Evolutionary conservation across 2,329 filamentous ascomycete species (phyloP), one percentile per base, ranked within the genome.

Genomic region (Alternaria arborescens): DNA sequence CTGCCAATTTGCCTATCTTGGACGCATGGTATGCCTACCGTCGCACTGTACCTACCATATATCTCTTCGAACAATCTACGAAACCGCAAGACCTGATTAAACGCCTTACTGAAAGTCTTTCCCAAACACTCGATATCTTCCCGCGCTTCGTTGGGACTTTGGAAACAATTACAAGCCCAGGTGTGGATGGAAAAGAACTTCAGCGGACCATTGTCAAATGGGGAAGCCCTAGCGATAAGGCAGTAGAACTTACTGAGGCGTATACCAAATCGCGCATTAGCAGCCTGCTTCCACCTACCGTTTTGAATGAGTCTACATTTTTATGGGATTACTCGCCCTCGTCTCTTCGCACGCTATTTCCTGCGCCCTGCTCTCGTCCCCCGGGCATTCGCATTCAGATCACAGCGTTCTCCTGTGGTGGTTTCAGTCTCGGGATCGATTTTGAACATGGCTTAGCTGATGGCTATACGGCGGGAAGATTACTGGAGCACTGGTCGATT

Each of bases 391-490:
- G 20, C 0, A 2, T 47, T 7, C 44, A 47, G 4, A 32, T 47
- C n/a, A 47, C 44, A 24, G 28, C n/a, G 3, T 47, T 47, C 28
- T n/a, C 28, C n/a, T 47, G 44, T 18, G 28, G 28, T 3, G 44
- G 44, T 8, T 47, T 47, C 18, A 47, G 44, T 34, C 28, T 47
- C 3, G 44, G 28, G 7, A 22, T 47, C n/a, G 44, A 47, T 28
- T 47, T 47, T 16, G 44, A 47, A 20, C 44, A 47, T 47, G 44
- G 44, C 28, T 5, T 47, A 28, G 44, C 44, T 16, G 44, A 47
- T 4, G 44, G 28, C 16, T 34, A 47, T 47, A 34, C 44, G 2
- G 44, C 28, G 28, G 44, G n/a, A 8, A 32, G 18, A 18, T 47
- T 47, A 4, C 18, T 47, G 2, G 28, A 16, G 20, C 11, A 30